Evolutionary conservation across 352 stramenopile species (phyloP), one percentile per base, ranked within the genome.

Genomic region (Pythium grandisporangium): DNA sequence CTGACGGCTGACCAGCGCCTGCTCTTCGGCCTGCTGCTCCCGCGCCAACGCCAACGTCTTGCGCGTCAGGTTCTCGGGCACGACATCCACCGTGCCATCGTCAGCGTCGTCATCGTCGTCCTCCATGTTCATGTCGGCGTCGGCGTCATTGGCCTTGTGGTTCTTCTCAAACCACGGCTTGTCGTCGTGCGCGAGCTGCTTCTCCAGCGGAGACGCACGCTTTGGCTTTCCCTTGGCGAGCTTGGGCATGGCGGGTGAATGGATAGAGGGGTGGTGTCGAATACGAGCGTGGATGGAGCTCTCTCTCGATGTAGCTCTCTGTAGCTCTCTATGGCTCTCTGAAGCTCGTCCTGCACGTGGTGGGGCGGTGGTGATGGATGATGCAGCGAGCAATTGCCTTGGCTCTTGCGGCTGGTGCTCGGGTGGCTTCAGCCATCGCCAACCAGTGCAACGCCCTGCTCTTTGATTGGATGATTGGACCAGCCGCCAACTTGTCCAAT

Each of bases 151-250:
- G 47, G 70, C 70, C 34, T 50, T 53, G 4, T 45, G 42, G 51
- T 64, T 69, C 53, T 70, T 74, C 44, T 91, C 75, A 42, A 84
- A 93, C 78, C 79, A 91, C 16, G 80, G 77, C 66, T 86, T 93
- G 46, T 80, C 75, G 56, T 93, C 80, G 52, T 66, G 87, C 36
- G 77, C 77, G 23, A 93, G 58, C 52, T 93, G 80, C 66, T 90
- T 90, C 58, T 90, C 80, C 27, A 93, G 65, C 63, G 80, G 77
- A 56, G 71, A 85, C 42, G 80, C 69, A 51, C 80, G 80, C 59
- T 93, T 93, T 29, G 74, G 70, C 60, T 91, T 93, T 37, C 70
- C 66, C 32, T 70, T 70, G 27, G 70, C 58, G 40, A 64, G 60
- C 66, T 88, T 88, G 26, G 77, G 77, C 77, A 91, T 87, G 34